These are phyloP conservation scores for Solanum pimpinellifolium DNA, from an alignment of 257 asterid species.

Conservation along the genomic window DNA sequence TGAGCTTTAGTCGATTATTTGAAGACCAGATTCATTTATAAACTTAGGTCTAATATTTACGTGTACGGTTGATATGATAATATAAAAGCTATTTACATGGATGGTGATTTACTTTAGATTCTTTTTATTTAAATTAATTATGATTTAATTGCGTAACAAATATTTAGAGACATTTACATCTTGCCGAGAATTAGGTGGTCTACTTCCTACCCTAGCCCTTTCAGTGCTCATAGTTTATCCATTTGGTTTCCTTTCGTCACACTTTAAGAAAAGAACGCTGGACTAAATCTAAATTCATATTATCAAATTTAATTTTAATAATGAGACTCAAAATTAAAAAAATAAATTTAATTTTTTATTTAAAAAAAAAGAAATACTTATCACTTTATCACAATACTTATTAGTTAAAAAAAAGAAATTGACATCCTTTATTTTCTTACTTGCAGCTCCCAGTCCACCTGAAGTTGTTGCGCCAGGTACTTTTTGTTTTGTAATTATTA, in stretches of 20 bases:
- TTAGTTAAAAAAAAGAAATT: neutral
- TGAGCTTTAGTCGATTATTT: too few relatives aligned
- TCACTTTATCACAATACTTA: too few relatives aligned
- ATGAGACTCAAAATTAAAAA: too few relatives aligned
- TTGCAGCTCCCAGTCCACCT: conserved; percentile 18
- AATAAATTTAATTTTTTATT: accelerated
- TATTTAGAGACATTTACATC: neutral
- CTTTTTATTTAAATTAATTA: neutral
- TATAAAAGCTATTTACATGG: neutral
- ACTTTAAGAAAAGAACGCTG: too few relatives aligned
- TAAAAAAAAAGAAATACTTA: too few relatives aligned
- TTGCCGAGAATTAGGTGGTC: neutral
- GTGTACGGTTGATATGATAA: neutral
- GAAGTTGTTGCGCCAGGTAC: conserved; percentile 19
- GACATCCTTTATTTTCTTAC: neutral
- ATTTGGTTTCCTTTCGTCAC: neutral
- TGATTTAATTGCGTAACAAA: neutral
- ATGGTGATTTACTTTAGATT: neutral
- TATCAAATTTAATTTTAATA: too few relatives aligned
- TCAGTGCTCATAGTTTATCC: neutral
- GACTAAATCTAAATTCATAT: accelerated
- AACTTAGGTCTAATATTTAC: too few relatives aligned
- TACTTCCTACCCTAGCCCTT: neutral
- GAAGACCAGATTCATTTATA: too few relatives aligned
- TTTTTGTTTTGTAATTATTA: too few relatives aligned